A percentile compares a stretch with the other conserved stretches of the same genome.
Conservation (phyloP, 257 asterid genomes). For the Solanum chmielewskii region DNA sequence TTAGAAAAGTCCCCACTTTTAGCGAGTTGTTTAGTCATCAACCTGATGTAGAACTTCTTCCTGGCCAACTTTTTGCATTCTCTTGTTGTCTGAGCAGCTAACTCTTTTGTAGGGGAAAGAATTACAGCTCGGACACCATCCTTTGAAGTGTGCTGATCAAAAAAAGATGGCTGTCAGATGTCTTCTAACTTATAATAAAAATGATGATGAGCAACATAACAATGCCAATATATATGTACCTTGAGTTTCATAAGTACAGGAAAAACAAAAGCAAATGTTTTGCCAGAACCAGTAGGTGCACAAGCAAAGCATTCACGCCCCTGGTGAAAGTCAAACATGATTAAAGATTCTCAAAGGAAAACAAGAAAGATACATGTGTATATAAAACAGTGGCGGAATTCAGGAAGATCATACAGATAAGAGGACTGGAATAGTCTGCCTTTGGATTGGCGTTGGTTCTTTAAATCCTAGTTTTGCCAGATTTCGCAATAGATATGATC, state of each 20-base stretch:
- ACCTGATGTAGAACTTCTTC: slow-evolving; percentile 64
- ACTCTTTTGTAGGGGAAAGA: slow-evolving; percentile 89
- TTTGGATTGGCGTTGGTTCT: slow-evolving; percentile 97
- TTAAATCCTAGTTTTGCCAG: slow-evolving; percentile 56
- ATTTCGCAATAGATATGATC: slow-evolving; percentile 52
- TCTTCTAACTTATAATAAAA: not conserved
- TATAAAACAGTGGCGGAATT: slow-evolving; percentile 2
- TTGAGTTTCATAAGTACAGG: slow-evolving; percentile 76
- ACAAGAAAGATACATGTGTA: not conserved
- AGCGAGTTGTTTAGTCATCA: slow-evolving; percentile 83
- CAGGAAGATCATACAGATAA: slow-evolving; percentile 68
- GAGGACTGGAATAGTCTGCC: slow-evolving; percentile 89
- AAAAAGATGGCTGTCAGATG: slow-evolving; percentile 12
- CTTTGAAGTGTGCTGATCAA: slow-evolving; percentile 57
- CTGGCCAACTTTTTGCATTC: slow-evolving; percentile 87
- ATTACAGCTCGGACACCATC: slow-evolving; percentile 80
- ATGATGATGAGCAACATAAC: not conserved
- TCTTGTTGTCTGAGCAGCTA: slow-evolving; percentile 95
- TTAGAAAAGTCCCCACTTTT: slow-evolving; percentile 75
- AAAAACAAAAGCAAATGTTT: slow-evolving; percentile 78
- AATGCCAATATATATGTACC: slow-evolving; percentile 21
- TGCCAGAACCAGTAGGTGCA: slow-evolving; percentile 98
- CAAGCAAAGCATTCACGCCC: slow-evolving; percentile 94
- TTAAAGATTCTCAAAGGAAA: not conserved
- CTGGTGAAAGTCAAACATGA: slow-evolving; percentile 16